phyloP scores from a whole-genome alignment of 441 rosid species.

The Erodium trifolium region DNA sequence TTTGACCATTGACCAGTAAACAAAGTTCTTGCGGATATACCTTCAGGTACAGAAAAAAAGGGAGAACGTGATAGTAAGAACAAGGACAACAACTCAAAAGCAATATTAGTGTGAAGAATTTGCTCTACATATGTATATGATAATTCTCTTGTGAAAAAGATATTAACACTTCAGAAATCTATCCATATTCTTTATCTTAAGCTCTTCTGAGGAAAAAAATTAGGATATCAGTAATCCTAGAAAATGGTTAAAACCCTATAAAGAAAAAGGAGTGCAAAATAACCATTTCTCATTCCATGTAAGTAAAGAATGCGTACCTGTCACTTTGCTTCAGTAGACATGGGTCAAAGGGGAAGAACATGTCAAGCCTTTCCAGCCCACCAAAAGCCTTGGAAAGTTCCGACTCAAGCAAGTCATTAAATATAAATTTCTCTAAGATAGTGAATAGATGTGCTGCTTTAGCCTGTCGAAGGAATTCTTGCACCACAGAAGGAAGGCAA shows the following conservation, averaged over 20 bases:
- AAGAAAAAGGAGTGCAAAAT: too few species aligned
- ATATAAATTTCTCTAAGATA: constrained; percentile 39
- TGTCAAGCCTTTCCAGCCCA: constrained; percentile 75
- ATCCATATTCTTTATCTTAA: too few species aligned
- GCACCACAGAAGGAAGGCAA: constrained; percentile 71
- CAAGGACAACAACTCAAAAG: too few species aligned
- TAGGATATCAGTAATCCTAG: too few species aligned
- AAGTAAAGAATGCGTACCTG: constrained; percentile 35
- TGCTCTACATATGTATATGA: too few species aligned
- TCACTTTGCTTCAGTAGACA: constrained; percentile 57
- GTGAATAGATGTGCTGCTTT: constrained; percentile 58
- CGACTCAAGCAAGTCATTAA: constrained; percentile 46
- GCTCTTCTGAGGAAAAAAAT: too few species aligned
- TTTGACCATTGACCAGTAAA: constrained; percentile 64
- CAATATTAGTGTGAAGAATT: too few species aligned
- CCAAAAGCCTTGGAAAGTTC: constrained; percentile 66
- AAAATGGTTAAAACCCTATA: too few species aligned
- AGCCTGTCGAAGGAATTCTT: constrained; percentile 77
- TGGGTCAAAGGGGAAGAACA: constrained; percentile 91
- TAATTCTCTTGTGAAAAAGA: too few species aligned
- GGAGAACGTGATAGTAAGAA: too few species aligned
- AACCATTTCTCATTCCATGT: not conserved
- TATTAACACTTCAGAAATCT: too few species aligned
- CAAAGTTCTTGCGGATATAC: constrained; percentile 43
- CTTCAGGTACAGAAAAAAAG: constrained; percentile 21